Conservation (phyloP, 306 rosid species). For the Cucumis melo region DNA sequence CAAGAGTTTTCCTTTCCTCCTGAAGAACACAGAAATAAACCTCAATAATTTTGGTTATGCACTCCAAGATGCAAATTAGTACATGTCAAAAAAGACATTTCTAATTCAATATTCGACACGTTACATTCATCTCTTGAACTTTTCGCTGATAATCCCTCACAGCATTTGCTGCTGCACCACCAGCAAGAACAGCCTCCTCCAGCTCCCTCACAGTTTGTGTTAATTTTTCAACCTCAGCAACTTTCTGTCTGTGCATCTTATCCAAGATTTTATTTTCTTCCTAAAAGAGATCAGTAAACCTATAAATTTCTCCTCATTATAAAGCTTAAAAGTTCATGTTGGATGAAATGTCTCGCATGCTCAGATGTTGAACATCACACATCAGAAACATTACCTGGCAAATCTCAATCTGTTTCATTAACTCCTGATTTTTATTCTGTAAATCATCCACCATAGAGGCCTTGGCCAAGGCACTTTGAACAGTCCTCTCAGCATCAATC, state of each 20-base stretch:
- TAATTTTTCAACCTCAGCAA: constrained; percentile 98
- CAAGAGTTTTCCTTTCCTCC: constrained; percentile 97
- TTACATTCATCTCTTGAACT: constrained; percentile 99
- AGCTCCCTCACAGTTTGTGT: constrained; percentile 97
- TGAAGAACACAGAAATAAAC: constrained; percentile 22
- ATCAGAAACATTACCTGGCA: constrained; percentile 53
- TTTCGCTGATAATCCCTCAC: constrained; percentile 99
- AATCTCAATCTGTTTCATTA: constrained; percentile 93
- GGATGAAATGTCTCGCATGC: neutral
- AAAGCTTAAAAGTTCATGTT: neutral
- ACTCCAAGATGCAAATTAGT: constrained; percentile 1
- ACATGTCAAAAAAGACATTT: constrained; percentile 1
- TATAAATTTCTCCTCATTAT: constrained; percentile 1
- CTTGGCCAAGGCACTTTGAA: constrained; percentile 91
- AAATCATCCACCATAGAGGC: constrained; percentile 99
- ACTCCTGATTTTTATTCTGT: constrained; percentile 97
- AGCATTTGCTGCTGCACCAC: constrained; percentile 99
- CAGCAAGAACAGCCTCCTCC: constrained; percentile 99
- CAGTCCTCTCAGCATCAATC: constrained; percentile 93
- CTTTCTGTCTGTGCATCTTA: constrained; percentile 95
- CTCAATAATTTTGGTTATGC: constrained; percentile 1
- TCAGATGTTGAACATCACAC: neutral
- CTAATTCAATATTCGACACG: constrained; percentile 9
- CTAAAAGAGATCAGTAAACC: constrained; percentile 27
- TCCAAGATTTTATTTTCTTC: constrained; percentile 98